Evolutionary conservation across 768 basidiomycete species (phyloP), one percentile per base, ranked within the genome.

Genomic region (Amanita rimosa): DNA sequence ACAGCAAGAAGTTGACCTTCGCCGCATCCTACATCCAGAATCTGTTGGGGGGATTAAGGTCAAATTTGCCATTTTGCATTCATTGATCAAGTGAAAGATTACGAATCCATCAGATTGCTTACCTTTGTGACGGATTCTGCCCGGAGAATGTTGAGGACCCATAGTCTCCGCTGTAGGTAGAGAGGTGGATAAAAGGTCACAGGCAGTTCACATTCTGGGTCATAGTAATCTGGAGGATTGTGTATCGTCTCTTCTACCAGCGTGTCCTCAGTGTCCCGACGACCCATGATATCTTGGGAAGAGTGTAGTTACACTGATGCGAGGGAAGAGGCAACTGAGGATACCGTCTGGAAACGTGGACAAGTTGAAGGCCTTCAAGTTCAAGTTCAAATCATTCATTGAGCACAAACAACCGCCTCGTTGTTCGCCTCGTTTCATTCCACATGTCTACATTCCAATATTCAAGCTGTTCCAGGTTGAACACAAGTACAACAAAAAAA

Each of bases 11-110:
- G 71, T 34, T 79, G 69, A 17, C 90, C 90, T 62, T 87, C 80
- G 35, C 90, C 90, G 55, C 90, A 94, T 3, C 90, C 90, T 22
- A 90, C 68, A 56, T 94, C 90, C 42, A 91, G 67, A 6, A 92
- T 71, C 87, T 90, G 48, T 51, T 42, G 33, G 21, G 52, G 1
- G 6, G n/a, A n/a, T n/a, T 39, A 41, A 44, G 17, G 35, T 33
- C 26, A 27, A 6, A 6, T 21, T n/a, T 36, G 11, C 24, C 39
- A 35, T 43, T 42, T 22, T 11, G 19, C 3, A 19, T 38, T 38
- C 45, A 49, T 47, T 49, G 41, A 6, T 34, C n/a, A n/a, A n/a
- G n/a, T n/a, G n/a, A n/a, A n/a, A n/a, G n/a, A n/a, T n/a, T n/a
- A n/a, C n/a, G 36, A 16, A 8, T 21, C 33, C 10, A 42, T 26